Base-by-base conservation (phyloP, 2,329 filamentous ascomycete species). In the Cercospora beticola region DNA sequence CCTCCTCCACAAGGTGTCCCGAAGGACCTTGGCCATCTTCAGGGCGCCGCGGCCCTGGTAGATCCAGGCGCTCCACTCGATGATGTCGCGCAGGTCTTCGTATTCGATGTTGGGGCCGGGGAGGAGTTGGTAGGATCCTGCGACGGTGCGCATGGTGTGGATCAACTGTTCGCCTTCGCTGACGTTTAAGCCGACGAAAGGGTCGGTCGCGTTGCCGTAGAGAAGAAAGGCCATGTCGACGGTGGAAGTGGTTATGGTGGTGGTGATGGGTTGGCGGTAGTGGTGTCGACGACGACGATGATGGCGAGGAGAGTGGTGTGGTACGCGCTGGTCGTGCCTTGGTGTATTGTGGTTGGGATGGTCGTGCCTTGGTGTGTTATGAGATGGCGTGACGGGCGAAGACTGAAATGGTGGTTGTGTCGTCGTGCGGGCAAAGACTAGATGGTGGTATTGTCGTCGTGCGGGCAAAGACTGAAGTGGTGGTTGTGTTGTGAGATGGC, bases 81-180 rank as follows among this genome's bases (percentile, higher is more conserved):
- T 56, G 49, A 56, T 56, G 49, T 26, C 21, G 14, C 21, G 18
- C 49, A 56, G 23, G 49, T 26, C 14, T 16, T 56, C 49, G 49
- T 56, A 56, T 56, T 56, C 49, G 49, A 56, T 56, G 23, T 56
- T 56, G 49, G 49, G 49, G 49, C 49, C 49, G 49, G 23, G 49
- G 49, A 56, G 49, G 49, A 56, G 49, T 14, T 56, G 23, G 49
- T 28, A 56, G 16, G 49, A 56, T 28, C 23, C 14, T 23, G 49
- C 49, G 23, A 56, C 49, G 9, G 23, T 26, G 49, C 49, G 49
- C 7, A 56, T 14, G 6, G 49, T 56, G 49, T 26, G 16, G 23
- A 56, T 21, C 49, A 56, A 14, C 2, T 56, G 21, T 14, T 56
- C 49, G 49, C 49, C 49, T 56, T 56, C 49, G 23, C 14, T 28